These are phyloP conservation scores for Lophium mytilinum DNA, from an alignment of 495 filamentous ascomycete species.

Conservation along the genomic window DNA sequence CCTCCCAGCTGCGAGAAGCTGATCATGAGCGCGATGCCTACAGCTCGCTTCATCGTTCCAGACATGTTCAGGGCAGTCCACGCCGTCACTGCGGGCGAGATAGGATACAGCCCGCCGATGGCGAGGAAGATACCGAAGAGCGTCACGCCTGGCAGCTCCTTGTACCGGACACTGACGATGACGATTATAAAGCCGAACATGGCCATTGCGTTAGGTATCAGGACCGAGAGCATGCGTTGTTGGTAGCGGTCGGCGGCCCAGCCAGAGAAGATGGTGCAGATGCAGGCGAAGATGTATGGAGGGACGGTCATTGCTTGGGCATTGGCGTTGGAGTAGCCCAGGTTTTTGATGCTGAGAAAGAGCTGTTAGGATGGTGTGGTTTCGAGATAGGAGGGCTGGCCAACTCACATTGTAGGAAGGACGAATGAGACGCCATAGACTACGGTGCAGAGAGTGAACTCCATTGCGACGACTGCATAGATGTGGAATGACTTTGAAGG, in stretches of 20 bases:
- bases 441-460: too few species aligned
- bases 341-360: too few species aligned
- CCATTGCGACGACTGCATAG: too few species aligned
- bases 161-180: too few species aligned
- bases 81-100: slow-evolving; percentile 43
- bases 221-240: slow-evolving; percentile 3
- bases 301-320: slow-evolving; percentile 51
- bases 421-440: too few species aligned
- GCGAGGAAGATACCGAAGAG: slow-evolving; percentile 40
- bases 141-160: too few species aligned
- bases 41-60: slow-evolving; percentile 55
- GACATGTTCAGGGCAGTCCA: slow-evolving; percentile 54
- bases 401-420: too few species aligned
- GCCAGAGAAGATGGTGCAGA: slow-evolving; percentile 41
- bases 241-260: slow-evolving; percentile 43
- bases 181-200: slow-evolving; percentile 31
- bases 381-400: too few species aligned
- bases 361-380: too few species aligned
- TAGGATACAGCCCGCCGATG: slow-evolving; percentile 41
- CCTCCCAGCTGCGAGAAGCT: slow-evolving; percentile 50
- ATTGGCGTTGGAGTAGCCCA: slow-evolving; percentile 44
- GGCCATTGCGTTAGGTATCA: background rate
- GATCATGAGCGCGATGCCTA: slow-evolving; percentile 48
- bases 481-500: too few species aligned
- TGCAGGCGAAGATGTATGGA: slow-evolving; percentile 45